Conservation (phyloP, 148 eudicot genomes). For the Fagopyrum esculentum region DNA sequence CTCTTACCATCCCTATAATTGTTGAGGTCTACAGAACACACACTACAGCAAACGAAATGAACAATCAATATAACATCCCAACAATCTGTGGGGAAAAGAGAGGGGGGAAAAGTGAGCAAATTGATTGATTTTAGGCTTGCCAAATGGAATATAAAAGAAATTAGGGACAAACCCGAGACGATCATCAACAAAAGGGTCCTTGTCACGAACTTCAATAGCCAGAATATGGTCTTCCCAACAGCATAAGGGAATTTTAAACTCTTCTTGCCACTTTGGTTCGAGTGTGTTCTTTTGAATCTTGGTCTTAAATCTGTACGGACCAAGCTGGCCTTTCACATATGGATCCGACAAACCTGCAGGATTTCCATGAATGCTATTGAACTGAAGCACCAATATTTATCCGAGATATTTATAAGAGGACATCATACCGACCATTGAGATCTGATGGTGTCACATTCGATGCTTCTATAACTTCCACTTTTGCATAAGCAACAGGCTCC, state of each 20-base stretch:
- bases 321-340: conserved; percentile 80
- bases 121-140: not conserved
- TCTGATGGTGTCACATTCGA: conserved; percentile 76
- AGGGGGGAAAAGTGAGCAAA: not conserved
- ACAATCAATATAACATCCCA: not conserved
- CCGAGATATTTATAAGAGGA: not conserved
- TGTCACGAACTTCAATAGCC: conserved; percentile 70
- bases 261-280: conserved; percentile 87
- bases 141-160: not conserved
- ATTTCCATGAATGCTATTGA: not conserved
- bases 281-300: conserved; percentile 72
- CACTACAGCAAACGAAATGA: conserved; percentile 31
- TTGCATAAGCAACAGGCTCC: conserved; percentile 66
- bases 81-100: not conserved
- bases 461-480: conserved; percentile 80
- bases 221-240: conserved; percentile 72
- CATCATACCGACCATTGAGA: conserved; percentile 53
- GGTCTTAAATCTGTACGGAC: conserved; percentile 65
- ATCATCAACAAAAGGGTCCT: conserved; percentile 74
- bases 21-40: conserved; percentile 57
- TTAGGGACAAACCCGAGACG: conserved; percentile 56
- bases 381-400: not conserved
- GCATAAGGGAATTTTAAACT: conserved; percentile 71
- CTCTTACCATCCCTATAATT: conserved; percentile 74
- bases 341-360: conserved; percentile 91